phyloP scores from a whole-genome alignment of 2,329 filamentous ascomycete species.

The Trichophyton mentagrophytes region DNA sequence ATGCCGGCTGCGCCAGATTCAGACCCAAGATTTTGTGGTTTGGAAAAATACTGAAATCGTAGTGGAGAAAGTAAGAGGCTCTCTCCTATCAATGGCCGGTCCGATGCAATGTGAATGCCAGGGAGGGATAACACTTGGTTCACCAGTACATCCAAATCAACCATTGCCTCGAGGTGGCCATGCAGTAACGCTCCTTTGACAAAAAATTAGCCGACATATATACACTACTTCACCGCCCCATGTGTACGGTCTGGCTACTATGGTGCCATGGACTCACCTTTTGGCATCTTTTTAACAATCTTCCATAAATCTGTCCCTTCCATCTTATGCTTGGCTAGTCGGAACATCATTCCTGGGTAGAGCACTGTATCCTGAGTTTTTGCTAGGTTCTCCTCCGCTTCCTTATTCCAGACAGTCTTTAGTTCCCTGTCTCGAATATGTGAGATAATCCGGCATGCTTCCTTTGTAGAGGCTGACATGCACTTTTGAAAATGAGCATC shows the following conservation, averaged over 20 bases:
- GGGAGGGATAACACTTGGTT: slow-evolving; percentile 55
- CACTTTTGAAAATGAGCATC: slow-evolving; percentile 28
- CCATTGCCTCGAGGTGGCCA: slow-evolving; percentile 82
- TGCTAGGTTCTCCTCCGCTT: slow-evolving; percentile 57
- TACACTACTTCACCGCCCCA: not conserved
- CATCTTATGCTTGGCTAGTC: slow-evolving; percentile 68
- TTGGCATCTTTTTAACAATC: slow-evolving; percentile 80
- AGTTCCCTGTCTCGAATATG: slow-evolving; percentile 68
- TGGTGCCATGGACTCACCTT: slow-evolving; percentile 43
- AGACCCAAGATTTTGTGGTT: slow-evolving; percentile 16
- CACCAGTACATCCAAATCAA: slow-evolving; percentile 70
- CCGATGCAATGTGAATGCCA: slow-evolving; percentile 59
- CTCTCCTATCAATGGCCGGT: slow-evolving; percentile 42
- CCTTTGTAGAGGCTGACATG: slow-evolving; percentile 64
- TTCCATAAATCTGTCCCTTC: slow-evolving; percentile 74
- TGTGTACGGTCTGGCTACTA: not conserved
- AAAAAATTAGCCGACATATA: not conserved
- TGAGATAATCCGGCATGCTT: slow-evolving; percentile 67
- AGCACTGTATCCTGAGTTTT: slow-evolving; percentile 46
- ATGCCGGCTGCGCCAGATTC: slow-evolving; percentile 32
- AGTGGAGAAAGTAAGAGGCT: slow-evolving; percentile 45
- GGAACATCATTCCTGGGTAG: slow-evolving; percentile 88
- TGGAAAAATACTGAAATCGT: slow-evolving; percentile 49
- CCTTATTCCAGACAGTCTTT: slow-evolving; percentile 60
- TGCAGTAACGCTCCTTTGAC: slow-evolving; percentile 51